Evolutionary conservation across 257 asterid species (phyloP).

Genomic region (Nicotiana knightiana): DNA sequence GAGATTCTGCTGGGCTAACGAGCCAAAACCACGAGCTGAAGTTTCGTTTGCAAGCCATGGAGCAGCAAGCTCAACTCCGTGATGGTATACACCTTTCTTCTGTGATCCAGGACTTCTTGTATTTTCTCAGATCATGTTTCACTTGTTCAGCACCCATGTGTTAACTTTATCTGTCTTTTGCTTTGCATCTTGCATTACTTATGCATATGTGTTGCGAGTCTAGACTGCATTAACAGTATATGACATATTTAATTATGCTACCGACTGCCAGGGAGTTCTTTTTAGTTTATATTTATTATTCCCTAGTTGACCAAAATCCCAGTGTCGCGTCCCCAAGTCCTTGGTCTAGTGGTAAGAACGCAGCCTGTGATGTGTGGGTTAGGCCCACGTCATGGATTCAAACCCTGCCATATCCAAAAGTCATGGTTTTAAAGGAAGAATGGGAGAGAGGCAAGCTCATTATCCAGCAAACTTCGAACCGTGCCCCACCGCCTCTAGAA

Average conservation of each 20-base stretch:
- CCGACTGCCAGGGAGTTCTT: neutral
- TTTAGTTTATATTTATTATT: neutral
- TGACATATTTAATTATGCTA: neutral
- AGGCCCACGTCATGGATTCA: no score
- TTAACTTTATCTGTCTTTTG: neutral
- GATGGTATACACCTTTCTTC: constrained; percentile 35
- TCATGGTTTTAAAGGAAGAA: no score
- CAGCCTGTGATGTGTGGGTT: no score
- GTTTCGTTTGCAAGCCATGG: constrained; percentile 64
- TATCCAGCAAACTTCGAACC: no score
- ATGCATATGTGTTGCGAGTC: neutral
- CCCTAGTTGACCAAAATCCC: neutral
- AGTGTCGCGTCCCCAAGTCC: neutral
- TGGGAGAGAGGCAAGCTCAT: no score
- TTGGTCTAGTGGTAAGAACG: no score
- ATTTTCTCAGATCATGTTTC: neutral
- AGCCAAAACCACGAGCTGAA: constrained; percentile 58
- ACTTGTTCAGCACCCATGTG: neutral
- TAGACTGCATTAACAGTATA: neutral
- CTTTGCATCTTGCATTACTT: neutral
- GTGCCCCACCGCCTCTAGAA: no score
- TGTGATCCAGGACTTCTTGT: neutral
- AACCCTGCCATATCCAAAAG: no score
- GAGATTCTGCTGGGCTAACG: constrained; percentile 55
- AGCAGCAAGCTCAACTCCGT: constrained; percentile 70